phyloP scores from a whole-genome alignment of 768 basidiomycete genomes.

The Hericium rajendrae region DNA sequence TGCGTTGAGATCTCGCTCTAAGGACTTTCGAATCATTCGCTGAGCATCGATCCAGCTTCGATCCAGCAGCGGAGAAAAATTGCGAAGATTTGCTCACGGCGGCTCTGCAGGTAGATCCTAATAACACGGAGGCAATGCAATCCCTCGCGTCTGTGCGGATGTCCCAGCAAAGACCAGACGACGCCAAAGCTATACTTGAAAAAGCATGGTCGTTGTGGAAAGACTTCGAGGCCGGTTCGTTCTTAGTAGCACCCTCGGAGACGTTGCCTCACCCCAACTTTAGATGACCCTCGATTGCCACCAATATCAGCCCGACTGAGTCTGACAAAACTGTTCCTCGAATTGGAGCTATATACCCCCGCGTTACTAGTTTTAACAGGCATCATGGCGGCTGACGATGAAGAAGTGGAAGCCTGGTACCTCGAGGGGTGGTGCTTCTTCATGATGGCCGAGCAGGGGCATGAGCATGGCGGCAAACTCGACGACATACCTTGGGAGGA shows the following conservation, averaged over 20 bases:
- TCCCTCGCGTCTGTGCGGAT: slow-evolving; percentile 78
- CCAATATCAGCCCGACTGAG: slow-evolving; percentile 62
- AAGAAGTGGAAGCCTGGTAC: slow-evolving; percentile 89
- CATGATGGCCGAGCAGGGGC: slow-evolving; percentile 65
- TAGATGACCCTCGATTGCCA: slow-evolving; percentile 62
- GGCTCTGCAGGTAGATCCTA: slow-evolving; percentile 67
- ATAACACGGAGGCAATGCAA: slow-evolving; percentile 73
- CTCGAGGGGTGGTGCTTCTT: slow-evolving; percentile 93
- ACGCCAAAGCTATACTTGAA: slow-evolving; percentile 63
- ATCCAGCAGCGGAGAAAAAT: slow-evolving; percentile 69
- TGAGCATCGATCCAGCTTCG: slow-evolving; percentile 43
- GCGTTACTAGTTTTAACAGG: slow-evolving; percentile 72
- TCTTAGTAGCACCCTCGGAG: slow-evolving; percentile 7
- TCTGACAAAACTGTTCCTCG: slow-evolving; percentile 76
- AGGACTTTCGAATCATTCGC: neutral
- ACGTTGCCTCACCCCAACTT: neutral
- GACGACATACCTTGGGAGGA: slow-evolving; percentile 63
- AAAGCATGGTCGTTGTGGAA: slow-evolving; percentile 63
- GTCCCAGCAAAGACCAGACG: slow-evolving; percentile 78
- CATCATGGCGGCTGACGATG: slow-evolving; percentile 71
- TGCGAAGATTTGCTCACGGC: slow-evolving; percentile 68
- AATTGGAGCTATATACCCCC: slow-evolving; percentile 58
- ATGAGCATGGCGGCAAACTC: slow-evolving; percentile 38
- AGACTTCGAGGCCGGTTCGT: slow-evolving; percentile 48
- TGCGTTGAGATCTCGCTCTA: slow-evolving; percentile 22